A percentile compares a stretch with the other conserved stretches of the same genome.
phyloP scores from a whole-genome alignment of 306 rosid genomes.

The Rosa lucieae region DNA sequence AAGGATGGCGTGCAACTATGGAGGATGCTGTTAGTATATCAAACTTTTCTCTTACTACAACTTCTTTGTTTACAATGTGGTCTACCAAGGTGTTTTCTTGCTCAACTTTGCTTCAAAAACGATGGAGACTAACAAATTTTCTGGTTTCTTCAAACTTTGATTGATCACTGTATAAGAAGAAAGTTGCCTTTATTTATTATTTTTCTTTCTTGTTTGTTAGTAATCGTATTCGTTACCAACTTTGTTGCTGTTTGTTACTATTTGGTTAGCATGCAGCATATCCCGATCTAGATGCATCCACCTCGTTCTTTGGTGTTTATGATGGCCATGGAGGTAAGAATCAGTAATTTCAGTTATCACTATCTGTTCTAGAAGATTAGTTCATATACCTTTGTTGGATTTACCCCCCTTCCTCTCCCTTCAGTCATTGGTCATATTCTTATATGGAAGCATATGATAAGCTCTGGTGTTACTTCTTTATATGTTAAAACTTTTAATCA shows the following conservation, averaged over 20 bases:
- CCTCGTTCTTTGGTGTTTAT: constrained; percentile 95
- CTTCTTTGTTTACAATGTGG: not conserved
- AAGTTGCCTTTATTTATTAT: too few species aligned
- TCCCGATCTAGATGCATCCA: constrained; percentile 81
- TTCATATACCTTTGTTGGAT: not conserved
- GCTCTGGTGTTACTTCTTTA: too few species aligned
- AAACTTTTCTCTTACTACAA: not conserved
- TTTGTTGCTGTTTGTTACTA: constrained; percentile 9
- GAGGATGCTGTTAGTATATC: constrained; percentile 91
- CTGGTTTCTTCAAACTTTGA: too few species aligned
- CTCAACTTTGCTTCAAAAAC: too few species aligned
- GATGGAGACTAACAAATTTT: too few species aligned
- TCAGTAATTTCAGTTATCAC: constrained; percentile 22
- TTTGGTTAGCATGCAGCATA: constrained; percentile 83
- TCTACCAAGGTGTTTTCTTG: too few species aligned
- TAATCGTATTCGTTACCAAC: not conserved
- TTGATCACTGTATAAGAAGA: too few species aligned
- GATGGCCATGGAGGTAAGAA: constrained; percentile 99
- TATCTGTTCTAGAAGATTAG: constrained; percentile 19
- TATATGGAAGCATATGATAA: too few species aligned
- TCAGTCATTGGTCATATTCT: too few species aligned
- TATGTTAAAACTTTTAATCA: too few species aligned
- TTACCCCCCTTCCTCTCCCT: not conserved
- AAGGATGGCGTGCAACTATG: constrained; percentile 99
- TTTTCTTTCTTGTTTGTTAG: not conserved